Evolutionary conservation across 2,329 filamentous ascomycete species (phyloP), one percentile per base, ranked within the genome.

Genomic region (Mariannaea elegans): DNA sequence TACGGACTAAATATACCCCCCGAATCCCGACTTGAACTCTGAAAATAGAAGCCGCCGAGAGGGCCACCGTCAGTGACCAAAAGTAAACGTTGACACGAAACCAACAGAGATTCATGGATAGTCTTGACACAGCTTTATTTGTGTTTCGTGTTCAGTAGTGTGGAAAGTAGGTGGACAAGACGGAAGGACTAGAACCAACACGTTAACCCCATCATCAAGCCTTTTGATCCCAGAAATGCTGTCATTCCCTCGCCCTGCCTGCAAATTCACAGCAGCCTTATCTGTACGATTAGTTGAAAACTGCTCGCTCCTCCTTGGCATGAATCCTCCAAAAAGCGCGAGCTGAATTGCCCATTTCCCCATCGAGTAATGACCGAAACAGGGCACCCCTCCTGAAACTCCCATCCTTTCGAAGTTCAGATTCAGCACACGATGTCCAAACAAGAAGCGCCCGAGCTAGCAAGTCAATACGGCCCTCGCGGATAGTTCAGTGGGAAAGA

Each of bases 291-390:
- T 29, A n/a, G 19, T 45, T 48, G 45, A 39, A 39, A 39, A 8
- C 36, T 27, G 7, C 13, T 27, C 21, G 19, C 39, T 44, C 14
- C 41, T 19, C 39, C 48, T 24, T 50, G 47, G 21, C 34, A 39
- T 29, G 29, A 23, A 42, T 42, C 41, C 19, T 44, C 23, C 39
- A 31, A 24, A 18, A 19, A 16, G 42, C 18, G 38, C 38, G 12
- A 42, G 29, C 36, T 53, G 23, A 49, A 16, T 13, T 47, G 32
- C 44, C 44, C 45, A 48, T 13, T 19, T 18, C 56, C 56, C 14
- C 10, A 55, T 59, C 4, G 23, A 44, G 56, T 46, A 59, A 50
- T 50, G 31, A 13, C 56, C 56, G 56, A 44, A 32, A 36, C 50
- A 39, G 21, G 56, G 41, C 27, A 16, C 18, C 27, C 38, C 27